Evolutionary conservation across 2,329 filamentous ascomycete species (phyloP), one percentile per base, ranked within the genome.

Genomic region (Chrysoporthe deuterocubensis): DNA sequence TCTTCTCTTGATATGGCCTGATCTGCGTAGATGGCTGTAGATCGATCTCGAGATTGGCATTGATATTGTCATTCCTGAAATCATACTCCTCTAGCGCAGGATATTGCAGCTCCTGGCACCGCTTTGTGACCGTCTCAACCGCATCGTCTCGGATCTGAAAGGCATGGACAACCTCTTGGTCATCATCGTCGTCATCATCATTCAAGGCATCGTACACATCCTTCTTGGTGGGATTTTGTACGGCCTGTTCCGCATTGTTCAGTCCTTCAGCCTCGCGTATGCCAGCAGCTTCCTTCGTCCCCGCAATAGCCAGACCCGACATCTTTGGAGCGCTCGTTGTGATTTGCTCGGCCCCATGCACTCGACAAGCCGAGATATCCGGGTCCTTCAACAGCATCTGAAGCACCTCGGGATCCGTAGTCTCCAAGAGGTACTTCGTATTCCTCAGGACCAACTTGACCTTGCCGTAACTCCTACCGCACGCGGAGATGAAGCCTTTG

Each of bases 11-110:
- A 74, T 99, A 99, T 70, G 97, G 82, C 77, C 95, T 90, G 76
- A 98, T 98, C 75, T 95, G 92, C 0, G 94, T 95, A 67, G 90
- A 90, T 0, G 95, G 94, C 73, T 92, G 92, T 61, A 98, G 83
- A 77, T 98, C 95, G 73, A 99, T 99, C 67, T 98, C 94, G 46
- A 99, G 83, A 62, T 93, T 97, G 0, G 95, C 88, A 75, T 98
- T 99, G 73, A 89, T 86, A 69, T 92, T 88, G 77, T 99, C 96
- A 73, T 96, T 94, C 67, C 94, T 87, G 79, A 98, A 99, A 78
- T 99, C 96, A 78, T 99, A 99, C 79, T 99, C 96, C 78, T 98
- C 94, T 9, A 97, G 87, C 9, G 97, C 90, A 3, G 96, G 96
- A 70, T 93, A 91, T 37, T 91, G 91, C 62, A 99, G 89, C 58